Evolutionary conservation across 176 grass and related monocot genomes (phyloP).

Genomic region (Elymus sibiricus): DNA sequence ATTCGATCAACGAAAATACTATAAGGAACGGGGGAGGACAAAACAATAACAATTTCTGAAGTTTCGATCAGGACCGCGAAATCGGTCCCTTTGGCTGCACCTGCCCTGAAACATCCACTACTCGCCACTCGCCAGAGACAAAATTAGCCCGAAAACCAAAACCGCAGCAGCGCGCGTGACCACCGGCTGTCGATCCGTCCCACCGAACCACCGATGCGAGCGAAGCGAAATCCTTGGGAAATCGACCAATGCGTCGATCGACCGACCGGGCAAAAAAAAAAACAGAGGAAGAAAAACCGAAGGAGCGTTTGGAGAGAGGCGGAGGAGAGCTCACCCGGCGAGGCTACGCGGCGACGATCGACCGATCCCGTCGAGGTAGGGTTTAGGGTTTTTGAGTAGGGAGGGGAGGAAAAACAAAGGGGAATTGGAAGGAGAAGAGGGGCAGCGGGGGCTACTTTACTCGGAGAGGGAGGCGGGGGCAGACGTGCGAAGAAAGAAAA

Average conservation of each 20-base stretch:
- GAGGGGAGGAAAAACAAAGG: neutral
- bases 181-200: neutral
- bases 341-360: slow-evolving; percentile 5
- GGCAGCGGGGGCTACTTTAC: neutral
- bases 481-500: slow-evolving; percentile 31
- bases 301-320: neutral
- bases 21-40: neutral
- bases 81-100: neutral
- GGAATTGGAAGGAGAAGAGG: neutral
- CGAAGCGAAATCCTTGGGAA: neutral
- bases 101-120: neutral
- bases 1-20: neutral
- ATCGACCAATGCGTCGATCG: neutral
- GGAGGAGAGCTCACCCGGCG: neutral
- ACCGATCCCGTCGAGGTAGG: neutral
- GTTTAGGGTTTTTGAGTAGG: slow-evolving; percentile 42
- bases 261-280: neutral
- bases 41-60: neutral
- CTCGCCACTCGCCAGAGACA: neutral
- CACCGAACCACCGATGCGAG: neutral
- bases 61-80: neutral
- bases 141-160: neutral
- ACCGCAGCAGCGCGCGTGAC: neutral
- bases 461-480: neutral
- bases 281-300: neutral